Evolutionary conservation across 192 early-diverging fungal species (phyloP).

Genomic region (Kappamyces sp.): DNA sequence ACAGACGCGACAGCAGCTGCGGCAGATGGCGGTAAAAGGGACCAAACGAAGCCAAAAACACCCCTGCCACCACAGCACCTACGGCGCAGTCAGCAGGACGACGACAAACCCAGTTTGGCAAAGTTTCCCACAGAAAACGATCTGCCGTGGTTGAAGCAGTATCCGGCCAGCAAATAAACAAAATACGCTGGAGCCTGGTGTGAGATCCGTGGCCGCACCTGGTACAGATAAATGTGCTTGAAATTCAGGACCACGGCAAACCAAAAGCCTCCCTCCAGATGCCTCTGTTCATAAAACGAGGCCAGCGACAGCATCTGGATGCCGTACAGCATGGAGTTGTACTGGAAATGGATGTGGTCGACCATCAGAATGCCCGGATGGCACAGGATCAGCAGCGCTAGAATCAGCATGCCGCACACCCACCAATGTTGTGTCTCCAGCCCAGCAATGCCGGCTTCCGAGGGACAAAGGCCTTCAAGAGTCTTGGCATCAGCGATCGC

Average conservation of each 20-base stretch:
- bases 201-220: slow-evolving; percentile 17
- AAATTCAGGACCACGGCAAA: slow-evolving; percentile 92
- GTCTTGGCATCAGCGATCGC: slow-evolving; percentile 11
- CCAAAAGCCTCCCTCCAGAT: slow-evolving; percentile 59
- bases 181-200: slow-evolving; percentile 91
- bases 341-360: slow-evolving; percentile 97
- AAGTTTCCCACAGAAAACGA: slow-evolving; percentile 40
- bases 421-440: not conserved
- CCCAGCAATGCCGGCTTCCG: slow-evolving; percentile 61
- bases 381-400: slow-evolving; percentile 27
- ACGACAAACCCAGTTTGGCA: slow-evolving; percentile 48
- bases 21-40: slow-evolving; percentile 75
- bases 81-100: too few relatives aligned
- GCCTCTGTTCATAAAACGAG: slow-evolving; percentile 34
- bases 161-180: slow-evolving; percentile 70
- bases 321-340: slow-evolving; percentile 79
- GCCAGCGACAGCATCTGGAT: slow-evolving; percentile 74
- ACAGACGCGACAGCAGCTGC: slow-evolving; percentile 74
- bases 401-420: not conserved
- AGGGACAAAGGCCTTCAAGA: slow-evolving; percentile 51
- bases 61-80: slow-evolving; percentile 37
- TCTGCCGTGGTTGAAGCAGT: slow-evolving; percentile 52
- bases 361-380: slow-evolving; percentile 63
- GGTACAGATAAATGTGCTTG: slow-evolving; percentile 90
- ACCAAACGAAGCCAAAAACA: slow-evolving; percentile 76